Conservation (phyloP, 139 green algal genomes). For the Pseudopediastrum boryanum region DNA sequence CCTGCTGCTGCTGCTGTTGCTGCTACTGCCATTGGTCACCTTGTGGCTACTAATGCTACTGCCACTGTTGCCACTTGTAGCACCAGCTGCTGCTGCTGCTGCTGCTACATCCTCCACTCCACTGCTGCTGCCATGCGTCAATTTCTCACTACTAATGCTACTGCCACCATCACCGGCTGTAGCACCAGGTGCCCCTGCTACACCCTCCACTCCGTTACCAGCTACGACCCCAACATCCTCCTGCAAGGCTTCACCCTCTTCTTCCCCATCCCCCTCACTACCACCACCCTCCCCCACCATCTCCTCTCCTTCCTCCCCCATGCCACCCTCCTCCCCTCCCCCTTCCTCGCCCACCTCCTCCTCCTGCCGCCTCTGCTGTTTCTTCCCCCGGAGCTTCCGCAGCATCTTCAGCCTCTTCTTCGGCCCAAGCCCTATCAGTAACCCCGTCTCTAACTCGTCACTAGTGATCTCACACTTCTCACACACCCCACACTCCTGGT, state of each 20-base stretch:
- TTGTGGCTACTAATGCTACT: background rate
- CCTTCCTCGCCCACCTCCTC: background rate
- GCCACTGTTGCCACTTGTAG: background rate
- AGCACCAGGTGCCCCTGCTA: background rate
- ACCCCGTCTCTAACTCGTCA: conserved; percentile 50
- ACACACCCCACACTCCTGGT: no score
- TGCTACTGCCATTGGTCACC: background rate
- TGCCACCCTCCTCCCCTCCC: background rate
- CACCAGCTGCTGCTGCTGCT: background rate
- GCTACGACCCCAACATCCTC: background rate
- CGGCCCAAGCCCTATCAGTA: conserved; percentile 43
- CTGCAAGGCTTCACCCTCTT: background rate
- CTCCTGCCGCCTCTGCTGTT: background rate
- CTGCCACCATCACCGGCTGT: background rate
- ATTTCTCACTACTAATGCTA: background rate
- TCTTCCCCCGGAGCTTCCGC: conserved; percentile 20
- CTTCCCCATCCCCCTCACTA: background rate
- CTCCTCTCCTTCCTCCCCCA: no score
- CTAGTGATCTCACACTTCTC: background rate
- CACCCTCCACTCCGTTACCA: background rate
- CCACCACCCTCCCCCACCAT: background rate
- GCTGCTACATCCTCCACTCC: background rate
- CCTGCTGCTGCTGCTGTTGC: background rate
- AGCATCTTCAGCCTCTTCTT: conserved; percentile 6
- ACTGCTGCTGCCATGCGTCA: background rate